Conservation (phyloP, 2,329 filamentous ascomycete genomes). For the Didymosphaeria variabile region DNA sequence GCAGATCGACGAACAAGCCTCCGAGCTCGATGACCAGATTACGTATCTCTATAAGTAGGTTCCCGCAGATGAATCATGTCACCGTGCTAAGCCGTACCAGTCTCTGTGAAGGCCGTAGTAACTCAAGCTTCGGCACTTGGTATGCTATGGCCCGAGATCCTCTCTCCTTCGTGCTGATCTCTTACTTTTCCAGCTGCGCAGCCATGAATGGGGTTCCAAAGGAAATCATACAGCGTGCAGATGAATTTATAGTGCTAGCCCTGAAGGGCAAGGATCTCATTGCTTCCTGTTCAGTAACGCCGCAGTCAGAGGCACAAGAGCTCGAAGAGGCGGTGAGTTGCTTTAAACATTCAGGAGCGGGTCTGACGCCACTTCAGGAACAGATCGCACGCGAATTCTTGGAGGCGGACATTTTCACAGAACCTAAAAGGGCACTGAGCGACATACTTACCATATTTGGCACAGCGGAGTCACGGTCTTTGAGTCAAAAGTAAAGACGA, state of each 20-base stretch:
- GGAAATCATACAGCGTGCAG: conserved; percentile 77
- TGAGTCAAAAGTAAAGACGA: conserved; percentile 7
- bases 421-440: conserved; percentile 49
- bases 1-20: conserved; percentile 63
- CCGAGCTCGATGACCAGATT: conserved; percentile 67
- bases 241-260: conserved; percentile 73
- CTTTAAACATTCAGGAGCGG: neutral
- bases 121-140: conserved; percentile 82
- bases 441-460: conserved; percentile 45
- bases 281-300: conserved; percentile 73
- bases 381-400: conserved; percentile 55
- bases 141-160: conserved; percentile 36
- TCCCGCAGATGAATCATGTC: neutral
- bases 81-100: conserved; percentile 39
- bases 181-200: conserved; percentile 68
- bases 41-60: conserved; percentile 75
- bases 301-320: conserved; percentile 68
- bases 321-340: conserved; percentile 71
- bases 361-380: conserved; percentile 42
- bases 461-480: conserved; percentile 18
- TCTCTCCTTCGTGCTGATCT: conserved; percentile 9
- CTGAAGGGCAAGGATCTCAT: conserved; percentile 79
- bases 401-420: conserved; percentile 42
- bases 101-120: conserved; percentile 71
- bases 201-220: conserved; percentile 82